phyloP scores from a whole-genome alignment of 2,329 filamentous ascomycete species.

The Cladobotryum mycophilum region DNA sequence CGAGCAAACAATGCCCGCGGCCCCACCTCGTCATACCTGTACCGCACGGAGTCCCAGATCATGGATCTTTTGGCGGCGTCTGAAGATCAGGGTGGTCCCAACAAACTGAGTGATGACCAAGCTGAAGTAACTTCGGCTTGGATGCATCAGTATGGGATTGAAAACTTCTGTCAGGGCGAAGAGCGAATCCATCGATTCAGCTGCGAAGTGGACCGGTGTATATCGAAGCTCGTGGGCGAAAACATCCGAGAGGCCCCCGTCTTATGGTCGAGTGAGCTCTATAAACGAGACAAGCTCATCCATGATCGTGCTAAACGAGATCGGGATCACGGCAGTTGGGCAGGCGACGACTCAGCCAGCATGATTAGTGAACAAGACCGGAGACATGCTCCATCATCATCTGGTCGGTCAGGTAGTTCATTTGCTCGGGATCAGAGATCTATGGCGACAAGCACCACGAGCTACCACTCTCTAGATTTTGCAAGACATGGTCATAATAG shows the following conservation, averaged over 20 bases:
- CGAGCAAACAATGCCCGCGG: constrained; percentile 42
- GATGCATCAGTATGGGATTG: constrained; percentile 73
- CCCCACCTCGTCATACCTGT: constrained; percentile 57
- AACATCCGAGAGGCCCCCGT: constrained; percentile 79
- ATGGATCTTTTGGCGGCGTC: constrained; percentile 80
- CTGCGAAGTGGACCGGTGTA: constrained; percentile 80
- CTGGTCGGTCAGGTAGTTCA: constrained; percentile 41
- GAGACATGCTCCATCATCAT: constrained; percentile 36
- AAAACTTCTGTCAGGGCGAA: constrained; percentile 92
- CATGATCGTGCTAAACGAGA: constrained; percentile 46
- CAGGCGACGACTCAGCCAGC: constrained; percentile 45
- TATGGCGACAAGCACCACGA: constrained; percentile 45
- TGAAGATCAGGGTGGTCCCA: constrained; percentile 80
- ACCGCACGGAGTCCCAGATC: constrained; percentile 76
- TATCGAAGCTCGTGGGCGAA: constrained; percentile 78
- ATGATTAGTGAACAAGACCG: constrained; percentile 50
- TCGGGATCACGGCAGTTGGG: constrained; percentile 37
- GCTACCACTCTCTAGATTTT: constrained; percentile 65
- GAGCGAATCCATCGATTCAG: constrained; percentile 92
- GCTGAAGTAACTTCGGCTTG: constrained; percentile 77
- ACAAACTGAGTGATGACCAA: constrained; percentile 95
- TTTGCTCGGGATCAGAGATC: constrained; percentile 50
- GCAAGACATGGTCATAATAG: constrained; percentile 56
- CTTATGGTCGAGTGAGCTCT: constrained; percentile 87
- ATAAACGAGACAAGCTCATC: constrained; percentile 64